phyloP scores from a whole-genome alignment of 345 rosid species.

The Salix purpurea region DNA sequence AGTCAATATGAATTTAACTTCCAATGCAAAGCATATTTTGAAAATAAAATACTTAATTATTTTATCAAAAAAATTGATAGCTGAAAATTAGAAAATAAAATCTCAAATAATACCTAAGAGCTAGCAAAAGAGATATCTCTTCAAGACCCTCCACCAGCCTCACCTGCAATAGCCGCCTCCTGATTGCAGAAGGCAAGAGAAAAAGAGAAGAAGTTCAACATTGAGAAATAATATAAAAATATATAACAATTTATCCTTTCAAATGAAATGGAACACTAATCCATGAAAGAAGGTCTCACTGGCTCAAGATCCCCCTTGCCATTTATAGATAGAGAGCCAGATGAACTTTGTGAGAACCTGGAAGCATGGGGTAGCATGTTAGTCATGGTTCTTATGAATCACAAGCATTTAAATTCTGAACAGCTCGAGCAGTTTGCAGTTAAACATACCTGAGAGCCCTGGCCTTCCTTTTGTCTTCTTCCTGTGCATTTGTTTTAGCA shows the following conservation, averaged over 20 bases:
- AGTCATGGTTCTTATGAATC: not conserved
- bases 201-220: slow-evolving; percentile 10
- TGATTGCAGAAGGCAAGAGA: slow-evolving; percentile 16
- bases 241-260: not conserved
- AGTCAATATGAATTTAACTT: too few relatives aligned
- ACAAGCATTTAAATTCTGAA: not conserved
- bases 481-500: slow-evolving; percentile 48
- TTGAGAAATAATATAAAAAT: not conserved
- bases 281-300: slow-evolving; percentile 25
- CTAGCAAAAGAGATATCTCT: slow-evolving; percentile 14
- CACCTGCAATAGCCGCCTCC: slow-evolving; percentile 62
- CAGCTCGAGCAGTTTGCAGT: not conserved
- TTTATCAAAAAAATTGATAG: too few relatives aligned
- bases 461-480: slow-evolving; percentile 78
- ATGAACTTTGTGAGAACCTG: slow-evolving; percentile 61
- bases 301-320: slow-evolving; percentile 47
- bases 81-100: too few relatives aligned
- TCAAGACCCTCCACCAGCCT: slow-evolving; percentile 56
- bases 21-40: too few relatives aligned
- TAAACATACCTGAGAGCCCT: slow-evolving; percentile 62
- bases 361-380: not conserved
- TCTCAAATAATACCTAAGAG: slow-evolving; percentile 37
- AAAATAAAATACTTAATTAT: too few relatives aligned
- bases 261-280: not conserved
- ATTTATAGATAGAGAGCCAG: slow-evolving; percentile 43